phyloP scores from a whole-genome alignment of 257 asterid species.

The Plectranthus barbatus region DNA sequence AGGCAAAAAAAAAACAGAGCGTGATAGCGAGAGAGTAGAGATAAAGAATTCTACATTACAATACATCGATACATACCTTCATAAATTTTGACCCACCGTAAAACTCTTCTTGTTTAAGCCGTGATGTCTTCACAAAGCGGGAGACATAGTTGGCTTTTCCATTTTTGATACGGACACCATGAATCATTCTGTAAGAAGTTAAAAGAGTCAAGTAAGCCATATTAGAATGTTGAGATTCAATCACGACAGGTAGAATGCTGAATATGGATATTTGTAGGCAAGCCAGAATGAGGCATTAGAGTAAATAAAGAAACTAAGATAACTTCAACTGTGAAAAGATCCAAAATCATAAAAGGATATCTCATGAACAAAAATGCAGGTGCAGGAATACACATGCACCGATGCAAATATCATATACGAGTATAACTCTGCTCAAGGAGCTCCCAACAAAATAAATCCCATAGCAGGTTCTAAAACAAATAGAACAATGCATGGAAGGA shows the following conservation, averaged over 20 bases:
- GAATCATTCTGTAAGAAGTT: constrained; percentile 71
- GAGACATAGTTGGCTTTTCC: constrained; percentile 93
- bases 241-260: neutral
- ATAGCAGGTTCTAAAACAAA: neutral
- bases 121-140: constrained; percentile 86
- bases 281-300: neutral
- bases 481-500: neutral
- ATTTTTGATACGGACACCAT: constrained; percentile 85
- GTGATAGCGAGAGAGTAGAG: neutral
- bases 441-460: neutral
- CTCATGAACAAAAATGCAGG: neutral
- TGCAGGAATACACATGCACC: too few species aligned
- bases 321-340: neutral
- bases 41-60: neutral
- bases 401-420: neutral
- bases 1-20: neutral
- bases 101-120: constrained; percentile 80
- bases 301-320: neutral
- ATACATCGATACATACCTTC: constrained; percentile 44
- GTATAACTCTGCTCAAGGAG: neutral
- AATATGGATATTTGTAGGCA: neutral
- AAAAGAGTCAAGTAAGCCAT: constrained; percentile 2
- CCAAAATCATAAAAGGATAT: neutral
- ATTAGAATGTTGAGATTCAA: neutral
- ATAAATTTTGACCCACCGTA: constrained; percentile 75